Conservation (phyloP, 2,329 filamentous ascomycete species). For the Diaporthe capsici region DNA sequence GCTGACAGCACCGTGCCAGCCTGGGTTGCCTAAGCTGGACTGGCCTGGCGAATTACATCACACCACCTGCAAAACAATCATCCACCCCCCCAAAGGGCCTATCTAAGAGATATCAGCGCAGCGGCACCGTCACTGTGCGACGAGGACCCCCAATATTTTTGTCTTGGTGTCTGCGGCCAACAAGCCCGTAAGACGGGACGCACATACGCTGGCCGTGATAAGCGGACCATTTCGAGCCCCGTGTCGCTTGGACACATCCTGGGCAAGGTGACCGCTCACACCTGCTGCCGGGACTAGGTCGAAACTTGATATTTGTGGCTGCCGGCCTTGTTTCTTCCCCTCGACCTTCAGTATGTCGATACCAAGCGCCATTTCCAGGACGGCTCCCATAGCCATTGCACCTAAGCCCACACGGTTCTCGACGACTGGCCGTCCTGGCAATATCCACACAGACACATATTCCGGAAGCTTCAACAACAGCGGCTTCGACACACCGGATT, state of each 20-base stretch:
- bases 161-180: conserved; percentile 31
- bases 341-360: conserved; percentile 64
- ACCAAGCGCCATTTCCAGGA: conserved; percentile 68
- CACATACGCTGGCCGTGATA: conserved; percentile 30
- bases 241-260: conserved; percentile 20
- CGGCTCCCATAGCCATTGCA: conserved; percentile 76
- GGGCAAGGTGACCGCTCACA: conserved; percentile 35
- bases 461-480: conserved; percentile 61
- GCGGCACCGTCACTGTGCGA: conserved; percentile 17
- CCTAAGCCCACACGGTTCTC: conserved; percentile 68
- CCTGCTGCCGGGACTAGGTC: conserved; percentile 18
- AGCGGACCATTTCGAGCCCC: conserved; percentile 16
- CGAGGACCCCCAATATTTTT: conserved; percentile 26
- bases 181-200: conserved; percentile 24
- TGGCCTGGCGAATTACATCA: conserved; percentile 36
- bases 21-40: conserved; percentile 41
- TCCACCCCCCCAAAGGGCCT: conserved; percentile 12
- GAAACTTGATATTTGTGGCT: conserved; percentile 23
- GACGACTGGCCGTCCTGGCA: conserved; percentile 61
- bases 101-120: conserved; percentile 38
- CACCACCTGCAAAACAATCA: conserved; percentile 33
- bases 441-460: conserved; percentile 64
- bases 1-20: conserved; percentile 35
- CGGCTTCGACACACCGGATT: conserved; percentile 67
- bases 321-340: conserved; percentile 19